A percentile compares a stretch with the other conserved stretches of the same genome.
phyloP scores from a whole-genome alignment of 73 alveolate genomes.

The Uronychia binucleata region DNA sequence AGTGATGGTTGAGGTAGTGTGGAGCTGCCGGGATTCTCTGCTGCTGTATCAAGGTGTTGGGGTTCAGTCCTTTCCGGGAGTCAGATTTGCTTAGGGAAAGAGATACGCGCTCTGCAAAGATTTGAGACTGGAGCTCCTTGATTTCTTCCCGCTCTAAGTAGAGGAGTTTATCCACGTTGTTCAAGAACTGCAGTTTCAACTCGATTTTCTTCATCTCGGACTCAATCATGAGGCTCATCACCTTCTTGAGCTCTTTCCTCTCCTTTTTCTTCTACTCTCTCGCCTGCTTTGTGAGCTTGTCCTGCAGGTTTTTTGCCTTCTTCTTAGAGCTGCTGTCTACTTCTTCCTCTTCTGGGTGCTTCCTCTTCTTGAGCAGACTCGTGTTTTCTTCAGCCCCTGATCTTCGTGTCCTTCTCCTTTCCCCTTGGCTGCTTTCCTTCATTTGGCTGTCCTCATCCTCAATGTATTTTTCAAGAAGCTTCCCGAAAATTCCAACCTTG shows the following conservation, averaged over 20 bases:
- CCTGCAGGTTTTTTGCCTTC: background rate
- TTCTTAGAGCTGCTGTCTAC: constrained; percentile 12
- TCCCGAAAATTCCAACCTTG: constrained; percentile 51
- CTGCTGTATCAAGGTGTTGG: background rate
- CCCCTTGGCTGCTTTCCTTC: constrained; percentile 51
- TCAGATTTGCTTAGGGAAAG: constrained; percentile 58
- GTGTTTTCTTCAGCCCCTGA: constrained; percentile 15
- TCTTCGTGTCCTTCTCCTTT: constrained; percentile 49
- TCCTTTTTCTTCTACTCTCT: constrained; percentile 51
- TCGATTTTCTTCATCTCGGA: constrained; percentile 73
- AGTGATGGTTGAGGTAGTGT: too few relatives aligned
- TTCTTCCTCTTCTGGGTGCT: background rate
- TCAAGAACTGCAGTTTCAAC: constrained; percentile 60
- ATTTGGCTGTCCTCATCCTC: constrained; percentile 54
- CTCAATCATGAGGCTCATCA: constrained; percentile 62
- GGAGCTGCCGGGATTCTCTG: background rate
- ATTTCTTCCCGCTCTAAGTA: constrained; percentile 58
- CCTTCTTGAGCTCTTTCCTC: constrained; percentile 61
- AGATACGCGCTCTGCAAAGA: constrained; percentile 71
- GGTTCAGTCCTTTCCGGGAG: background rate
- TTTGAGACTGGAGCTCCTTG: constrained; percentile 68
- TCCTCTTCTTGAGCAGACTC: background rate
- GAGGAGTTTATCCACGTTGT: constrained; percentile 61
- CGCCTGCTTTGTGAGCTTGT: constrained; percentile 6
- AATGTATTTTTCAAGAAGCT: constrained; percentile 64